phyloP scores from a whole-genome alignment of 208 protist species.

The Crithidia mellificae region DNA sequence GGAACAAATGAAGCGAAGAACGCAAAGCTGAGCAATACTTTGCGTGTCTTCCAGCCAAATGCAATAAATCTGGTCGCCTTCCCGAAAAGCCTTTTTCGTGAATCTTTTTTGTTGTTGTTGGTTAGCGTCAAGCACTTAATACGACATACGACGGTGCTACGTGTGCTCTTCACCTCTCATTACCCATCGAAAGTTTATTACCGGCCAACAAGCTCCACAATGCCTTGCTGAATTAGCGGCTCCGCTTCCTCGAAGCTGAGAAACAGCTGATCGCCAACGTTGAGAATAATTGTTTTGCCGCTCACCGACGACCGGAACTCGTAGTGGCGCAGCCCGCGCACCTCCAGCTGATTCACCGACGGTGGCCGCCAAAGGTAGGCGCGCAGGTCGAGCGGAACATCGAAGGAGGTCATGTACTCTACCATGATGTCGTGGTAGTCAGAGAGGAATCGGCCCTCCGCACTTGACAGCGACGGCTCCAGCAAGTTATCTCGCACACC shows the following conservation, averaged over 20 bases:
- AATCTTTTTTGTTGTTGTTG: too few species aligned
- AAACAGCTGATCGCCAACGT: constrained; percentile 73
- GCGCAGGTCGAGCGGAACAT: constrained; percentile 78
- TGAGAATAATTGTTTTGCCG: constrained; percentile 71
- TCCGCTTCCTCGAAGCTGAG: constrained; percentile 85
- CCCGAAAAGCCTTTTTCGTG: too few species aligned
- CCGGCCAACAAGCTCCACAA: constrained; percentile 66
- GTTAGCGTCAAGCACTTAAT: too few species aligned
- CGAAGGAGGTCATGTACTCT: constrained; percentile 89
- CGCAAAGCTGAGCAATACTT: too few species aligned
- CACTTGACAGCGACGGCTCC: constrained; percentile 42
- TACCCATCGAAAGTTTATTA: too few species aligned
- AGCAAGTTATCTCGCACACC: constrained; percentile 68
- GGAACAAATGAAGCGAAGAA: too few species aligned
- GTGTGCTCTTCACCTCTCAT: too few species aligned
- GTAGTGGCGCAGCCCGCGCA: constrained; percentile 69
- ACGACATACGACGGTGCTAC: too few species aligned
- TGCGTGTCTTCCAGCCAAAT: too few species aligned
- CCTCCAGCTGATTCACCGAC: constrained; percentile 71
- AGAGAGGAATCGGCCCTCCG: constrained; percentile 69
- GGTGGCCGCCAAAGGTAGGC: constrained; percentile 83
- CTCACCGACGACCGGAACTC: constrained; percentile 76
- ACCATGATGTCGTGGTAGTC: constrained; percentile 83
- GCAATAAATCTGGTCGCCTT: too few species aligned
- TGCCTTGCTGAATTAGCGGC: constrained; percentile 73